A percentile compares a stretch with the other conserved stretches of the same genome.
phyloP scores from a whole-genome alignment of 2,329 filamentous ascomycete species.

The Mycocentrospora acerina region DNA sequence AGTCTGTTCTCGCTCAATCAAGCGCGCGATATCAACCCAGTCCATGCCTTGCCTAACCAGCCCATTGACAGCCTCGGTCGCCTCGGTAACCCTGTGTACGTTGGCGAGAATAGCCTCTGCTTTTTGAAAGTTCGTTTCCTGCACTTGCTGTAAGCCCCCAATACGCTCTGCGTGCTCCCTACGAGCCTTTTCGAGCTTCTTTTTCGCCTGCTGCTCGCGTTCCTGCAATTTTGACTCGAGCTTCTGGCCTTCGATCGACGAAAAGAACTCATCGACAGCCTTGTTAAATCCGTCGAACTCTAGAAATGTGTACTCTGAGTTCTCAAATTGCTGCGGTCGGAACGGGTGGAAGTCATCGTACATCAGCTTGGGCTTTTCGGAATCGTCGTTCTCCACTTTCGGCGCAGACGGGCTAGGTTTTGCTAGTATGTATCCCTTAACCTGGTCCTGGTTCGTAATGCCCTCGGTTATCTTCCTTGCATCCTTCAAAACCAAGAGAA shows the following conservation, averaged over 20 bases:
- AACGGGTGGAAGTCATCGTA: constrained; percentile 98
- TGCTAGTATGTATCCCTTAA: constrained; percentile 86
- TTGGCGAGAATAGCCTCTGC: constrained; percentile 91
- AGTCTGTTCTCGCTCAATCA: constrained; percentile 85
- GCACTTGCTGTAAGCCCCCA: constrained; percentile 77
- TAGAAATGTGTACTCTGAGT: constrained; percentile 66
- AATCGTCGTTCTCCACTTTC: constrained; percentile 40
- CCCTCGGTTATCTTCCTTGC: constrained; percentile 69
- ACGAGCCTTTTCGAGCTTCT: constrained; percentile 81
- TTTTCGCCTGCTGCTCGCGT: constrained; percentile 76
- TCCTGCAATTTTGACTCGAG: constrained; percentile 81
- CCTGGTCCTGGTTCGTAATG: constrained; percentile 65
- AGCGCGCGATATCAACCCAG: constrained; percentile 85
- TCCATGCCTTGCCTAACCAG: constrained; percentile 95
- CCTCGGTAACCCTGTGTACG: constrained; percentile 86
- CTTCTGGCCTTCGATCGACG: constrained; percentile 91
- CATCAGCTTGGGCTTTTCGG: constrained; percentile 55
- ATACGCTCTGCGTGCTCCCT: constrained; percentile 83
- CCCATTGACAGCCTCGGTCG: constrained; percentile 87
- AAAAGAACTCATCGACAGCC: constrained; percentile 96
- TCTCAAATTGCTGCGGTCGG: constrained; percentile 75
- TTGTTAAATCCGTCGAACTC: constrained; percentile 86
- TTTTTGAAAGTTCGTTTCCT: constrained; percentile 82
- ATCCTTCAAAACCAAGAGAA: constrained; percentile 68
- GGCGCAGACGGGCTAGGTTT: constrained; percentile 50